These are phyloP conservation scores for Xylariaceae sp. DNA, from an alignment of 2,329 filamentous ascomycete genomes.

Conservation along the genomic window DNA sequence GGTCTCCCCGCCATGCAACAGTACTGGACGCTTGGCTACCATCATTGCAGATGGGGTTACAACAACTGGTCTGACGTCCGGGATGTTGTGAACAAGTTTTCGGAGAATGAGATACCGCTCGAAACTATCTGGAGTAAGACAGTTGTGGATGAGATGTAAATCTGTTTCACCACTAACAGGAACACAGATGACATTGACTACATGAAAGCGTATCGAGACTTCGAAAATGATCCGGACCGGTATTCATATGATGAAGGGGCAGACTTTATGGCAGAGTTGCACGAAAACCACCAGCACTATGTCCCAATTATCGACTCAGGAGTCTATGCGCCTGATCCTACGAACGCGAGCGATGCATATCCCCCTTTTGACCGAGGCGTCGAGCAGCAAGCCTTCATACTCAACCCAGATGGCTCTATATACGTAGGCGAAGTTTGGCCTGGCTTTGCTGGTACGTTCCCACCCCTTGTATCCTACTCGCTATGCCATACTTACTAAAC, in stretches of 20 bases:
- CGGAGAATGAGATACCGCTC: slow-evolving; percentile 59
- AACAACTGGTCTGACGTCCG: slow-evolving; percentile 65
- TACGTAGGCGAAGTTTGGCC: slow-evolving; percentile 69
- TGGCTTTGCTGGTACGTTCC: slow-evolving; percentile 48
- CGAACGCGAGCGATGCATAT: slow-evolving; percentile 63
- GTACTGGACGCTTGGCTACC: slow-evolving; percentile 77
- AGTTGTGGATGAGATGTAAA: background rate
- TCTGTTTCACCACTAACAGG: slow-evolving; percentile 38
- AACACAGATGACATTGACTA: slow-evolving; percentile 64
- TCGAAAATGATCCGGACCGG: slow-evolving; percentile 56
- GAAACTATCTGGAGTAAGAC: slow-evolving; percentile 64
- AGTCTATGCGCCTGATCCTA: slow-evolving; percentile 65
- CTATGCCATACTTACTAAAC: background rate
- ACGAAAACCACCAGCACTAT: slow-evolving; percentile 62
- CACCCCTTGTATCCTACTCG: background rate
- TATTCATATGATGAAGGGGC: slow-evolving; percentile 55
- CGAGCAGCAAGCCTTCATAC: slow-evolving; percentile 48
- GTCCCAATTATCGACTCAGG: slow-evolving; percentile 72
- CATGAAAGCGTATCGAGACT: slow-evolving; percentile 59
- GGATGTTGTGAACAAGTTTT: slow-evolving; percentile 64
- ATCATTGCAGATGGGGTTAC: slow-evolving; percentile 84
- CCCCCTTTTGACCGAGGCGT: slow-evolving; percentile 58
- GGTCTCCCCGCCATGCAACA: slow-evolving; percentile 75
- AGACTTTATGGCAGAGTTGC: slow-evolving; percentile 57
- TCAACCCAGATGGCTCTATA: slow-evolving; percentile 53